These are phyloP conservation scores for Rhizopus arrhizus DNA, from an alignment of 371 early-diverging fungal species.

Conservation along the genomic window DNA sequence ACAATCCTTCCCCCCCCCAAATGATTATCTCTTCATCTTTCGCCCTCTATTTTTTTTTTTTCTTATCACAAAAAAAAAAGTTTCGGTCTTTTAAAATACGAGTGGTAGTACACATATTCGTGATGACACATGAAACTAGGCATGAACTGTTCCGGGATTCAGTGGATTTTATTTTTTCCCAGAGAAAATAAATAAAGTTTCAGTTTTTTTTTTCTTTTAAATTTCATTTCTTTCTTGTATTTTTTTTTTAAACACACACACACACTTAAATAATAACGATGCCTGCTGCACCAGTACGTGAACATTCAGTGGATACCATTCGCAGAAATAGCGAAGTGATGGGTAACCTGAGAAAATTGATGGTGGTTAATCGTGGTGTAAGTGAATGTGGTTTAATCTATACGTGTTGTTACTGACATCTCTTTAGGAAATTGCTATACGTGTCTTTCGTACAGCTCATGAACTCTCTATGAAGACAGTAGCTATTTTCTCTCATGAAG, in stretches of 20 bases:
- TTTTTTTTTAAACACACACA: conserved; percentile 3
- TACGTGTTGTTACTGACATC: neutral
- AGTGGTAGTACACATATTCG: conserved; percentile 8
- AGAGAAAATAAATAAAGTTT: conserved; percentile 12
- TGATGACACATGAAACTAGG: conserved; percentile 33
- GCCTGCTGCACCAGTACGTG: conserved; percentile 42
- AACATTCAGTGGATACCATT: conserved; percentile 67
- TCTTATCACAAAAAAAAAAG: neutral
- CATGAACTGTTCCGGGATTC: conserved; percentile 17
- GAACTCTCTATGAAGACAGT: conserved; percentile 90
- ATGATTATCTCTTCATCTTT: conserved; percentile 48
- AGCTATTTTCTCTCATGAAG: conserved; percentile 88
- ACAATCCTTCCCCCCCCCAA: conserved; percentile 9
- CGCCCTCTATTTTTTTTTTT: conserved; percentile 67
- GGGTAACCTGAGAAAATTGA: conserved; percentile 56
- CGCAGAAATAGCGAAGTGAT: conserved; percentile 58
- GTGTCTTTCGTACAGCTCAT: conserved; percentile 89
- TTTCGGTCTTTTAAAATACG: neutral
- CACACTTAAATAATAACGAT: neutral
- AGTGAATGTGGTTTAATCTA: conserved; percentile 10
- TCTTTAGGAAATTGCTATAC: conserved; percentile 85
- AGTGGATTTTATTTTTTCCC: neutral
- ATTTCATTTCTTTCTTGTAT: conserved; percentile 18
- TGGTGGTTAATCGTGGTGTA: conserved; percentile 72
- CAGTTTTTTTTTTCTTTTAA: conserved; percentile 4